A percentile compares a stretch with the other conserved stretches of the same genome.
Evolutionary conservation across 225 moss, liverwort and hornwort genomes (phyloP).

Genomic region (Pseudoscleropodium purum): DNA sequence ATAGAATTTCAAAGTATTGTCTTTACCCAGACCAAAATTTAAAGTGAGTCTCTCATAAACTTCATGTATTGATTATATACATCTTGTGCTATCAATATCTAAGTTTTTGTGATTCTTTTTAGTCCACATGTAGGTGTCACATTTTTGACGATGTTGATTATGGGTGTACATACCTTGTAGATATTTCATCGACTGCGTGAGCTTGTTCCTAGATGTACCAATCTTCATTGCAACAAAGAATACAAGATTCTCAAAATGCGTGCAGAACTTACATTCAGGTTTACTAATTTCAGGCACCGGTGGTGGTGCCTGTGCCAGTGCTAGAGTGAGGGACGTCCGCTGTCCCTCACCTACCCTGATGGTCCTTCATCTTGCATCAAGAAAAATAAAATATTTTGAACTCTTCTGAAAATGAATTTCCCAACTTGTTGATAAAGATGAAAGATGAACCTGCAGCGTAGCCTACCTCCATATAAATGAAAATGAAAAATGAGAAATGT

Average conservation of each 20-base stretch:
- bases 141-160: neutral
- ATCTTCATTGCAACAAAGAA: neutral
- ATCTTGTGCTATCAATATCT: neutral
- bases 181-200: too few relatives aligned
- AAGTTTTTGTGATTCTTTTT: neutral
- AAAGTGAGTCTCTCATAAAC: neutral
- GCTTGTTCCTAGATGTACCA: neutral
- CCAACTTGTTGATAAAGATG: neutral
- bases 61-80: neutral
- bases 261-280: too few relatives aligned
- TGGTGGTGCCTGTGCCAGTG: too few relatives aligned
- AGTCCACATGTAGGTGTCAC: neutral
- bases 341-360: neutral
- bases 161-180: neutral
- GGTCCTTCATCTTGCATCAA: neutral
- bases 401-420: neutral
- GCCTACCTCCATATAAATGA: neutral
- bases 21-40: neutral
- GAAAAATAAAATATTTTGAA: neutral
- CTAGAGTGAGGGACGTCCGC: neutral
- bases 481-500: neutral
- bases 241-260: neutral
- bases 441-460: neutral
- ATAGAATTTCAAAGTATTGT: neutral
- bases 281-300: too few relatives aligned